These are phyloP conservation scores for Candida neerlandica DNA, from an alignment of 1,139 yeast species.

Conservation along the genomic window DNA sequence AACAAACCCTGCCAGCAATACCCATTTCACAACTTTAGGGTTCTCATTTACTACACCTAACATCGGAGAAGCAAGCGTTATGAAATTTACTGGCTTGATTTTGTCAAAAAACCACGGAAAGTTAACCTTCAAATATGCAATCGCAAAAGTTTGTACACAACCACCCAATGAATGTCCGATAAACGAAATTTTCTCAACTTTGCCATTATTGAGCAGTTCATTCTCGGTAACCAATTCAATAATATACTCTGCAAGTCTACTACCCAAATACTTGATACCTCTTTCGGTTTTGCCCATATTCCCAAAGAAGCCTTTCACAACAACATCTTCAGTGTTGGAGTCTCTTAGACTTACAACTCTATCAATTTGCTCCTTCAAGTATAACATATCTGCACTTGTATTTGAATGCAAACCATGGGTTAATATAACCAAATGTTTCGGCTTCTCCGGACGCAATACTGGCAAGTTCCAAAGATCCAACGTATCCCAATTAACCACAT, in stretches of 20 bases:
- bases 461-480: constrained; percentile 72
- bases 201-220: constrained; percentile 29
- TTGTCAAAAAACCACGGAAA: constrained; percentile 72
- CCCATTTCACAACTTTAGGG: constrained; percentile 83
- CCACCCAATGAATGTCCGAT: constrained; percentile 96
- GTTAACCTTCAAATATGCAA: constrained; percentile 67
- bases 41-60: constrained; percentile 84
- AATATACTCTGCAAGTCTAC: constrained; percentile 76
- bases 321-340: constrained; percentile 50
- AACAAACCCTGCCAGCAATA: constrained; percentile 83
- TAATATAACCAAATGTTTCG: constrained; percentile 72
- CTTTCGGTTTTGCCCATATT: constrained; percentile 89
- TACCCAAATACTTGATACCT: constrained; percentile 86
- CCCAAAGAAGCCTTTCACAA: constrained; percentile 81
- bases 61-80: constrained; percentile 85
- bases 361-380: constrained; percentile 81
- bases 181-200: constrained; percentile 70
- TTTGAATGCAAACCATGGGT: constrained; percentile 95
- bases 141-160: constrained; percentile 83
- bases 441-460: constrained; percentile 46
- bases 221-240: constrained; percentile 56
- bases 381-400: constrained; percentile 84
- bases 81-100: constrained; percentile 76
- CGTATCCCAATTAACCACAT: constrained; percentile 60
- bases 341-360: constrained; percentile 46